phyloP scores from a whole-genome alignment of 306 rosid genomes.

The Betula pendula region DNA sequence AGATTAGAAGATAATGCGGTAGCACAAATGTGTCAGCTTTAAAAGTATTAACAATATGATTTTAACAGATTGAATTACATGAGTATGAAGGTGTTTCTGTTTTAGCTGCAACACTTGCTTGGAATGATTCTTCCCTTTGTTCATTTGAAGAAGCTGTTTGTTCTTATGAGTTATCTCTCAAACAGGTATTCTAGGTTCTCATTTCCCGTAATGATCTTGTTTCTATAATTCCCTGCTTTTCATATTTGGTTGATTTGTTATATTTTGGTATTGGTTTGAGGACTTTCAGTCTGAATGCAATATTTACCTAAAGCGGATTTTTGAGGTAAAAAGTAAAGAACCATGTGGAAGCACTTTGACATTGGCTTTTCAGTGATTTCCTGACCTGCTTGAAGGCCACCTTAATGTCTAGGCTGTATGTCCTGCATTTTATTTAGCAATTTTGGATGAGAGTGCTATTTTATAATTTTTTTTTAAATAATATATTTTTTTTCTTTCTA shows the following conservation, averaged over 20 bases:
- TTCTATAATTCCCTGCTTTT: slow-evolving; percentile 20
- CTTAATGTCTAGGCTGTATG: background rate
- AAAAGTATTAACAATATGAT: slow-evolving; percentile 21
- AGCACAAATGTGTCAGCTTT: background rate
- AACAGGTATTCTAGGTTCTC: slow-evolving; percentile 57
- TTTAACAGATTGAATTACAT: slow-evolving; percentile 74
- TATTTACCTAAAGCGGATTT: background rate
- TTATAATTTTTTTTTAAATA: background rate
- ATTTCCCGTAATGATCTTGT: slow-evolving; percentile 15
- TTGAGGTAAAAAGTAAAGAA: background rate
- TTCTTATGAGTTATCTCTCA: slow-evolving; percentile 57
- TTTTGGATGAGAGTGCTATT: background rate
- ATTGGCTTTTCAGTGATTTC: background rate
- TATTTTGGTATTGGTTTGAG: background rate
- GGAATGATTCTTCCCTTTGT: slow-evolving; percentile 65
- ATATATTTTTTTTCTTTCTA: background rate
- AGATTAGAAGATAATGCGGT: slow-evolving; percentile 19
- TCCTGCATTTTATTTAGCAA: background rate
- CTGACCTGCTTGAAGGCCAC: background rate
- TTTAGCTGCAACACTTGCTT: slow-evolving; percentile 76
- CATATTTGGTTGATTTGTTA: slow-evolving; percentile 8
- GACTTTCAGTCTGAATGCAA: background rate
- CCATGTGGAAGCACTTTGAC: background rate
- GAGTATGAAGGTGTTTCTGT: slow-evolving; percentile 73
- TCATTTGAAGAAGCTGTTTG: slow-evolving; percentile 62